Evolutionary conservation across 2,329 filamentous ascomycete genomes (phyloP).

Genomic region (Trichoderma sp.): DNA sequence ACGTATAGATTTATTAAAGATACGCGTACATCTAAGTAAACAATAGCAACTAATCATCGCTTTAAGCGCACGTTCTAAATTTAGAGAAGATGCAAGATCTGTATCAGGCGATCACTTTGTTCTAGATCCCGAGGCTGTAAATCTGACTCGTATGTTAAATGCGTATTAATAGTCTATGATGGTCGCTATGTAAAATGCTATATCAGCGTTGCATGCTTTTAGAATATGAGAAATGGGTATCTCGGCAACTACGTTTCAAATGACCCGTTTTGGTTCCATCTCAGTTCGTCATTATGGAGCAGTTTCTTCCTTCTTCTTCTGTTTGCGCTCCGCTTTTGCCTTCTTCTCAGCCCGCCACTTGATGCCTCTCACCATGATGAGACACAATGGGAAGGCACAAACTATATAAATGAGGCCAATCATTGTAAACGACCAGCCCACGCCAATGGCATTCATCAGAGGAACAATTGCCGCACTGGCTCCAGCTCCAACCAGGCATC

Average conservation of each 20-base stretch:
- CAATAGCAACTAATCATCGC: too few species aligned
- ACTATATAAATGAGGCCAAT: conserved; percentile 49
- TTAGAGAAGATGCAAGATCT: too few species aligned
- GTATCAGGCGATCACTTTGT: too few species aligned
- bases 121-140: too few species aligned
- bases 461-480: conserved; percentile 56
- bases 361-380: conserved; percentile 49
- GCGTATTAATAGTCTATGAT: not conserved
- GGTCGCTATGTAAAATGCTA: not conserved
- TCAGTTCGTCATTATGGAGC: not conserved
- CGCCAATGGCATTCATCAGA: conserved; percentile 55
- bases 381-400: conserved; percentile 45
- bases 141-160: not conserved
- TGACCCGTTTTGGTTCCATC: not conserved
- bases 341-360: conserved; percentile 47
- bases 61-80: too few species aligned
- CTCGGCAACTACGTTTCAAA: not conserved
- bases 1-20: too few species aligned
- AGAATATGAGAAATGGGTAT: not conserved
- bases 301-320: conserved; percentile 29
- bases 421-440: conserved; percentile 57
- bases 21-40: too few species aligned
- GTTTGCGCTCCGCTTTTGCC: conserved; percentile 36
- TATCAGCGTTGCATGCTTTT: not conserved
- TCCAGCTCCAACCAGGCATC: conserved; percentile 59